Evolutionary conservation across 2,329 filamentous ascomycete genomes (phyloP), one percentile per base, ranked within the genome.

Genomic region (Fusarium agapanthi): DNA sequence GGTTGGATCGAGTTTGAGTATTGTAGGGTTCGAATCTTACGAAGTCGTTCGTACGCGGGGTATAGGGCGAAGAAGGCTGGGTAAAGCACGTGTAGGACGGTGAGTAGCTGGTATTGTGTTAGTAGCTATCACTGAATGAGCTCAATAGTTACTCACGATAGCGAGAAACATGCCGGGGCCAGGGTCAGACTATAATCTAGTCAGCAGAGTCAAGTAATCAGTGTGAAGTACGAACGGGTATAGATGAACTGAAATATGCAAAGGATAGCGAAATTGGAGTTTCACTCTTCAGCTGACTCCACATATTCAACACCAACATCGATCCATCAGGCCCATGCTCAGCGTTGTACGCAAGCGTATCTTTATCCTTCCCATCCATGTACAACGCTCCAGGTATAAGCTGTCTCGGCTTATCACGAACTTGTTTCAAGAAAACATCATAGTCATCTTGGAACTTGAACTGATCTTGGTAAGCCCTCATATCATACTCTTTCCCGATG

Each of bases 1-100:
- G 67, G 58, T 24, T 45, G 65, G 16, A 63, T 56, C 4, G 58
- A 50, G 28, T 69, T 69, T 3, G 41, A 64, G 32, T 69, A 69
- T 20, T 69, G 65, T 6, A 69, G n/a, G 2, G 67, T 61, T 50
- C 67, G 54, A 4, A 69, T 64, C 15, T 61, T 61, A 15, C 47
- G 37, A 26, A 68, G 64, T 3, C 58, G 34, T 32, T 69, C 58
- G 14, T 68, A 64, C 0, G 58, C 51, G 28, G 67, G 67, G 22
- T 64, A 69, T 1, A 69, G 32, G 14, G 44, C 64, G 7, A 69
- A 53, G 16, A 69, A 64, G 0, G 58, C 65, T 1, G 67, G 67
- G 24, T 69, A 69, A 1, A 69, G 35, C 2, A 53, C 65, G 20
- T 64, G 32, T n/a, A 69, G 14, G 37, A 55, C 44, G 3, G 66